Evolutionary conservation across 176 grass and related monocot species (phyloP), one percentile per base, ranked within the genome.

Genomic region (Panicum miliaceum): DNA sequence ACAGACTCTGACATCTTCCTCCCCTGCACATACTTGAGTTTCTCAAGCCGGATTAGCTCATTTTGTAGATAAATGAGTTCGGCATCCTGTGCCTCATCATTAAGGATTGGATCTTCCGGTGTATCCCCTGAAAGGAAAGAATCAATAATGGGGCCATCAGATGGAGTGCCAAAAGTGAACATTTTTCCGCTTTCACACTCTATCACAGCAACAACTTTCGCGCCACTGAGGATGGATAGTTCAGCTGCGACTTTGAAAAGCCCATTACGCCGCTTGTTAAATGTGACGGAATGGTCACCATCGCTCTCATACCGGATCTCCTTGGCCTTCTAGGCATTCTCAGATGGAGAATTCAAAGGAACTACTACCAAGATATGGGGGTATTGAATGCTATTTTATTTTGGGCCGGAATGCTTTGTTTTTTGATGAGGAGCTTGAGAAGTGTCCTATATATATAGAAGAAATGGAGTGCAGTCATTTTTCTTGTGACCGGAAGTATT

Each of bases 81-180:
- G 4, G 16, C 62, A 11, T 22, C 18, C 38, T 68, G 47, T 40
- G 12, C 46, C 26, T 68, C 37, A 8, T 66, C 11, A 54, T 22
- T 54, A 8, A 8, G 6, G 7, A 27, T 29, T n/a, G 25, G 0
- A 27, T 1, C 6, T 10, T 13, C 11, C 0, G 37, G 64, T 27
- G 7, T 1, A 71, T 25, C 7, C 9, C 68, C 29, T 19, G 47
- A 23, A 64, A 86, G 25, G 40, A 58, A 85, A 64, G 42, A 16
- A 29, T n/a, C 48, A 41, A 65, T 27, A 13, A 72, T n/a, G 12
- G 23, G 3, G 3, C 32, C 35, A 53, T 26, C 10, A 0, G 29
- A 68, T 9, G 82, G 82, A 5, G 73, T 15, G 35, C 82, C 82
- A 7, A 84, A 84, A 42, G 63, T 12, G 14, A 14, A 53, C 37